Percentiles rank a stretch among this genome's conserved stretches.
These are phyloP conservation scores for Clarireedia hainanense DNA, from an alignment of 2,329 filamentous ascomycete genomes.

Conservation along the genomic window DNA sequence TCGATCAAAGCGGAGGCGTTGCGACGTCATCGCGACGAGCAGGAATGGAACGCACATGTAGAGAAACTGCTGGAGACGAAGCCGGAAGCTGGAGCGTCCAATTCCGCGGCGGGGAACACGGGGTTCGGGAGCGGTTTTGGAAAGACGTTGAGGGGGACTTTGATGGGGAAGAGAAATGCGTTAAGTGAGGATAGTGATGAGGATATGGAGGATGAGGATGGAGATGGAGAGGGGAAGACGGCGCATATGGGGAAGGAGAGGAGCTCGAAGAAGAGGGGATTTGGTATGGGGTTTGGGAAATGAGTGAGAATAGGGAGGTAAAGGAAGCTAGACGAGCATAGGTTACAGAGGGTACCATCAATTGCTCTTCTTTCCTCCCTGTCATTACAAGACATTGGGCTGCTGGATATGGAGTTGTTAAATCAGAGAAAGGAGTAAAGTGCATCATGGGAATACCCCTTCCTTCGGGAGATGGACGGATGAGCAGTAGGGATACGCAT, in stretches of 20 bases:
- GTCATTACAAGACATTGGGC: neutral
- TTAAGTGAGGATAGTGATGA: slow-evolving; percentile 38
- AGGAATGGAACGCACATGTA: slow-evolving; percentile 25
- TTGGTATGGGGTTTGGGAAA: slow-evolving; percentile 13
- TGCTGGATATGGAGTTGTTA: neutral
- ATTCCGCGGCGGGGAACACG: neutral
- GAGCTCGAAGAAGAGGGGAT: slow-evolving; percentile 44
- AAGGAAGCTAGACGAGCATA: too few species aligned
- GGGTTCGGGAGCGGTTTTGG: slow-evolving; percentile 8
- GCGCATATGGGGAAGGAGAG: slow-evolving; percentile 35
- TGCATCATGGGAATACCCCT: neutral
- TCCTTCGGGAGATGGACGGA: neutral
- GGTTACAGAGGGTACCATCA: neutral
- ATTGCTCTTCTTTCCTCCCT: neutral
- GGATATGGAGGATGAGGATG: slow-evolving; percentile 28
- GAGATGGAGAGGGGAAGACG: slow-evolving; percentile 37
- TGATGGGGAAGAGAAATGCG: slow-evolving; percentile 34
- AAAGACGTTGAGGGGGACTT: slow-evolving; percentile 35
- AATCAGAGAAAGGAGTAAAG: neutral
- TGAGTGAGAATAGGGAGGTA: neutral
- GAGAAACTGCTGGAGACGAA: slow-evolving; percentile 24
- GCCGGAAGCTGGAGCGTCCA: too few species aligned
- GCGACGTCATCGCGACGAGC: slow-evolving; percentile 37
- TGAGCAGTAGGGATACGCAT: neutral
- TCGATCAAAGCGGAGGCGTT: slow-evolving; percentile 53